Percentiles rank a stretch among this genome's conserved stretches.
Evolutionary conservation across 176 grass and related monocot species (phyloP).

Genomic region (Eleusine indica): DNA sequence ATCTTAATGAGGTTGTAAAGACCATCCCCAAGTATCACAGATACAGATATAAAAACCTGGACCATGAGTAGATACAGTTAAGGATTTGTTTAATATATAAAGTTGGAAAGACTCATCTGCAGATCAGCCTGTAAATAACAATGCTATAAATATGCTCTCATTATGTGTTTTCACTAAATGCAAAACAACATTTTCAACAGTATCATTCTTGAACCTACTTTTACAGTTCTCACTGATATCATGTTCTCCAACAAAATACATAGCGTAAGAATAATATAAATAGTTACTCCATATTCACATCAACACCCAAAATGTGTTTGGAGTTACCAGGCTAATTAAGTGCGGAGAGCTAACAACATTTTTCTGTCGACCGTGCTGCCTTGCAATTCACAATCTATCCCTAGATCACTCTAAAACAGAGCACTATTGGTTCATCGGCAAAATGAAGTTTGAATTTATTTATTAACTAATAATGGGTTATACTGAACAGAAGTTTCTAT

Average conservation of each 20-base stretch:
- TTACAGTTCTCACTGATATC: background rate
- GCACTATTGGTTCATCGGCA: background rate
- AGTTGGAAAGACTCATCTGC: background rate
- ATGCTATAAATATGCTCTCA: background rate
- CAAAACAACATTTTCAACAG: background rate
- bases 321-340: background rate
- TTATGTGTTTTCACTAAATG: background rate
- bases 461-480: background rate
- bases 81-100: background rate
- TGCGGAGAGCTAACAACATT: background rate
- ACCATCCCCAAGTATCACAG: conserved; percentile 86
- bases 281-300: background rate
- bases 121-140: background rate
- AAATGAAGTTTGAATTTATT: background rate
- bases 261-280: background rate
- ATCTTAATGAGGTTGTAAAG: conserved; percentile 92
- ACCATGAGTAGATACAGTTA: background rate
- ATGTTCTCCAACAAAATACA: background rate
- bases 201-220: background rate
- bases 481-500: conserved; percentile 18
- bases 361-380: background rate
- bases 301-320: background rate
- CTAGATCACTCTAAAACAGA: background rate
- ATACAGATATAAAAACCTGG: conserved; percentile 87
- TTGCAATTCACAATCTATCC: background rate